Conservation (phyloP, 2,329 filamentous ascomycete species). For the Fonsecaea pedrosoi region DNA sequence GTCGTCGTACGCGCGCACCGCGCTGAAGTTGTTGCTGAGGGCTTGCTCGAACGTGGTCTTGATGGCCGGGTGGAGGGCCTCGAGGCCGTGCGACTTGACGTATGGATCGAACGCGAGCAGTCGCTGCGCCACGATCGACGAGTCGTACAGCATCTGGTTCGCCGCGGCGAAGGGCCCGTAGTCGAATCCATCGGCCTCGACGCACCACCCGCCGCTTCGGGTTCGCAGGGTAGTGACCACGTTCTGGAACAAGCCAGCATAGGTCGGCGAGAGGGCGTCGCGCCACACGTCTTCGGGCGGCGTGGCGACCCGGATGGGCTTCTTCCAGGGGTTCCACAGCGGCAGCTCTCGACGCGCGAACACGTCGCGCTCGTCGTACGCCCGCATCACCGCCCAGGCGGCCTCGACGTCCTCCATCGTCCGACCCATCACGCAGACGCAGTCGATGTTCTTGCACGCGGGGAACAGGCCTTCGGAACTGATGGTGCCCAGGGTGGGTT, state of each 20-base stretch:
- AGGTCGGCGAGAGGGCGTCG: slow-evolving; percentile 48
- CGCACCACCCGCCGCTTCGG: slow-evolving; percentile 47
- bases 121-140: slow-evolving; percentile 59
- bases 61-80: slow-evolving; percentile 58
- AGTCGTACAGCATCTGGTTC: slow-evolving; percentile 62
- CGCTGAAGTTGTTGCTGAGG: slow-evolving; percentile 39
- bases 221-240: slow-evolving; percentile 46
- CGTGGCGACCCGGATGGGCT: slow-evolving; percentile 56
- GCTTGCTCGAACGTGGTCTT: slow-evolving; percentile 51
- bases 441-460: slow-evolving; percentile 65
- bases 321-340: slow-evolving; percentile 39
- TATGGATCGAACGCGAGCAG: slow-evolving; percentile 25
- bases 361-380: slow-evolving; percentile 45
- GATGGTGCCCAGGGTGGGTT: slow-evolving; percentile 41
- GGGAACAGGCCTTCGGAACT: slow-evolving; percentile 38
- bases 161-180: slow-evolving; percentile 60
- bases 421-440: slow-evolving; percentile 56
- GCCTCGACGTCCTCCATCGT: slow-evolving; percentile 48
- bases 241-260: slow-evolving; percentile 51
- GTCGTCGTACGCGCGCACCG: slow-evolving; percentile 58
- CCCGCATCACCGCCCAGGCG: slow-evolving; percentile 43
- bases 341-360: slow-evolving; percentile 50
- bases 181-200: slow-evolving; percentile 50
- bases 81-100: slow-evolving; percentile 11
- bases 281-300: slow-evolving; percentile 54